Evolutionary conservation across 441 rosid genomes (phyloP), one percentile per base, ranked within the genome.

Genomic region (Bruguiera hainesii): DNA sequence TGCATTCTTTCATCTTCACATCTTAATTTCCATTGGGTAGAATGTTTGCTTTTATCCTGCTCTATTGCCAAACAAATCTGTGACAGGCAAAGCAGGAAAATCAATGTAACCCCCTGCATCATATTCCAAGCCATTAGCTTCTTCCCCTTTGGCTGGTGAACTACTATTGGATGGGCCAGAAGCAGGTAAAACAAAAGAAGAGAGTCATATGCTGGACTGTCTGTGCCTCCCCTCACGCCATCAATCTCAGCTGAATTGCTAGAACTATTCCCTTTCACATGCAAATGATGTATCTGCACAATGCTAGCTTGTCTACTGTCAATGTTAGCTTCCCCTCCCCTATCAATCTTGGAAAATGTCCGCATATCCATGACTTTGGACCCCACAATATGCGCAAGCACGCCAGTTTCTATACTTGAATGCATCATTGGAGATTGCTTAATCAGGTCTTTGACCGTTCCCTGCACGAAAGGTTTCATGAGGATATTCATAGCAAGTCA

Each of bases 351-450:
- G 79, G 92, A 90, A 66, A 88, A 77, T 67, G 84, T 85, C 79
- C 98, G 82, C 86, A 89, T 81, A 77, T 93, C 98, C 98, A 90
- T 84, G 74, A 93, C 94, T 78, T 90, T 93, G 75, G 98, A 93
- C 42, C 98, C 97, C 78, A 89, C 96, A 63, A 81, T 85, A 82
- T 84, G 89, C 15, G 98, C 98, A 83, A 93, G 96, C 51, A 85
- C 76, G 66, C 98, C 98, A 66, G 96, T 90, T 80, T 97, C 98
- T 63, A 89, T 83, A 73, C 97, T 93, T 67, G 97, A 83, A 86
- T 93, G 96, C 97, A 93, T 93, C 66, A 69, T 63, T 73, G 89
- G 97, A 60, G 97, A 93, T 79, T 90, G 88, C 79, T 75, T 83
- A 67, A 90, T 75, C 78, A 93, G 80, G 60, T 87, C 89, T 74